Evolutionary conservation across 208 protist genomes (phyloP).

Genomic region (Leishmania guyanensis): DNA sequence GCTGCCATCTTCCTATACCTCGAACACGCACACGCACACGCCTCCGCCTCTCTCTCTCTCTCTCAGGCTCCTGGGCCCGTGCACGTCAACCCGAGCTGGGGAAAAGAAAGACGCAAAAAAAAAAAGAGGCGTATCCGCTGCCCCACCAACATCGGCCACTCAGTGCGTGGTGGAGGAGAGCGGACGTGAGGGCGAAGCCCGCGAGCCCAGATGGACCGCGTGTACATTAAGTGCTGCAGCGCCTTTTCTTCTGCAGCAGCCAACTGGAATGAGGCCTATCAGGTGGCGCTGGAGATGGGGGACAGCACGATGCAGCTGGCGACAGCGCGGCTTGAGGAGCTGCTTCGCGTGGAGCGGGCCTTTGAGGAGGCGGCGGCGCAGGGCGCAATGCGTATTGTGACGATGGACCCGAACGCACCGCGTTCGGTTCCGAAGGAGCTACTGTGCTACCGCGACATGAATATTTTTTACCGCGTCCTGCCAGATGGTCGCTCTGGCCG

Average conservation of each 20-base stretch:
- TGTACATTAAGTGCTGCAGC: conserved; percentile 46
- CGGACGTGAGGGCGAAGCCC: background rate
- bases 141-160: background rate
- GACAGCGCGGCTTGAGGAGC: conserved; percentile 38
- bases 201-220: conserved; percentile 34
- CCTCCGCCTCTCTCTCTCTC: background rate
- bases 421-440: conserved; percentile 65
- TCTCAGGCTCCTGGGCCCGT: background rate
- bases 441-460: conserved; percentile 81
- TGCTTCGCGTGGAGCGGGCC: conserved; percentile 52
- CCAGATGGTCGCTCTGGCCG: conserved; percentile 79
- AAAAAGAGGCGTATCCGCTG: background rate
- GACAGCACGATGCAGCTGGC: conserved; percentile 58
- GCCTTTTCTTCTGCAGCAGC: conserved; percentile 35
- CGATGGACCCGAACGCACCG: conserved; percentile 69
- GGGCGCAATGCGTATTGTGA: conserved; percentile 69
- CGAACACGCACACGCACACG: background rate
- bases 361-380: conserved; percentile 58
- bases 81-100: no score
- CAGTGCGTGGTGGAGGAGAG: background rate
- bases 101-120: background rate
- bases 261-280: conserved; percentile 83
- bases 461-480: conserved; percentile 87
- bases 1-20: background rate
- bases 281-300: conserved; percentile 72